phyloP scores from a whole-genome alignment of 371 early-diverging fungal species.

The Haplosporangium sp. region DNA sequence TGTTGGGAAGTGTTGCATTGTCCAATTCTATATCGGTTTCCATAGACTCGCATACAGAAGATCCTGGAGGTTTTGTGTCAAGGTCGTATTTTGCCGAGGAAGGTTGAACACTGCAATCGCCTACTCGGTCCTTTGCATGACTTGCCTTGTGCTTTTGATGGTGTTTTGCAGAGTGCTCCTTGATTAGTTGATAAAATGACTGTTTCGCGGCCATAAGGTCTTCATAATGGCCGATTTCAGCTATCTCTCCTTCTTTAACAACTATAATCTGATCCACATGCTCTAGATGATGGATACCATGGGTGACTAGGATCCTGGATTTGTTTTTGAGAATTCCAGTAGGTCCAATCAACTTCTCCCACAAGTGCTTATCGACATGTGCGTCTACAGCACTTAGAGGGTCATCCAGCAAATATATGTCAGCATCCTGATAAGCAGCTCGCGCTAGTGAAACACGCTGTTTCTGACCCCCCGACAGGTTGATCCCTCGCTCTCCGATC shows the following conservation, averaged over 20 bases:
- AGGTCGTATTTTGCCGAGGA: background rate
- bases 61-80: background rate
- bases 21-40: slow-evolving; percentile 9
- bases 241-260: slow-evolving; percentile 66
- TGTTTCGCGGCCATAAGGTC: slow-evolving; percentile 59
- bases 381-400: slow-evolving; percentile 88
- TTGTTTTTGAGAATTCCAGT: slow-evolving; percentile 70
- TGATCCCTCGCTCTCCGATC: slow-evolving; percentile 66
- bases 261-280: slow-evolving; percentile 65
- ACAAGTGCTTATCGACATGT: slow-evolving; percentile 66
- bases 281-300: slow-evolving; percentile 57
- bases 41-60: background rate
- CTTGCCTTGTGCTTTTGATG: slow-evolving; percentile 21
- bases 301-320: slow-evolving; percentile 62
- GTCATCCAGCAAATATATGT: slow-evolving; percentile 77
- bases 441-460: slow-evolving; percentile 66
- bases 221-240: slow-evolving; percentile 65
- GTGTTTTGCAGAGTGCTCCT: slow-evolving; percentile 43
- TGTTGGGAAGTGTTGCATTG: slow-evolving; percentile 13
- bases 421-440: slow-evolving; percentile 61
- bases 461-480: slow-evolving; percentile 68
- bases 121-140: slow-evolving; percentile 5
- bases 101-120: background rate
- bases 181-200: slow-evolving; percentile 61
- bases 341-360: slow-evolving; percentile 61